Percentiles rank a stretch among this genome's conserved stretches.
Conservation (phyloP, 768 basidiomycete species). For the Lactarius sp. region DNA sequence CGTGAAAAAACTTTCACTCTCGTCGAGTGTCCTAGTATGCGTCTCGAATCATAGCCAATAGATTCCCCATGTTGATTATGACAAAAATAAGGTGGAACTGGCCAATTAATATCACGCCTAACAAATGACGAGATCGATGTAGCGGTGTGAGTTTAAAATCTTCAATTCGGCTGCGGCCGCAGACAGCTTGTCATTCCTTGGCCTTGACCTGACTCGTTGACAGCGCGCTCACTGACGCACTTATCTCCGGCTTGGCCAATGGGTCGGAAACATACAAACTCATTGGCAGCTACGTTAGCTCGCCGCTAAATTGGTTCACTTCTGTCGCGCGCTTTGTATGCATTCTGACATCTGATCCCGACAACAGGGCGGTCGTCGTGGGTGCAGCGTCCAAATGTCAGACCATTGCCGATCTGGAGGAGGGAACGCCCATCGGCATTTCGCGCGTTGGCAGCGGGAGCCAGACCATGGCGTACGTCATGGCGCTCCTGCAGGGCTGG, state of each 20-base stretch:
- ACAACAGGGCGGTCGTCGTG: constrained; percentile 82
- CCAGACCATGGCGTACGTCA: constrained; percentile 94
- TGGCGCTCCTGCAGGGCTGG: constrained; percentile 90
- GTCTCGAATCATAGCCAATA: background rate
- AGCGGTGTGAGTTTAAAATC: constrained; percentile 54
- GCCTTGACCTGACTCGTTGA: background rate
- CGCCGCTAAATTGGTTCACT: constrained; percentile 75
- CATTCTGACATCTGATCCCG: background rate
- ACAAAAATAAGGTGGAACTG: constrained; percentile 65
- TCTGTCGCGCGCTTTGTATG: background rate
- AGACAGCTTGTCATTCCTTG: background rate
- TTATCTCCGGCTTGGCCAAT: constrained; percentile 91
- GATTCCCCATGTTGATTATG: background rate
- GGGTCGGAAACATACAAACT: constrained; percentile 86
- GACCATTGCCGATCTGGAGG: constrained; percentile 67
- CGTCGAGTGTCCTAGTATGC: constrained; percentile 82
- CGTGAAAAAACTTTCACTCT: constrained; percentile 69
- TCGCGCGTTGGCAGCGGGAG: constrained; percentile 86
- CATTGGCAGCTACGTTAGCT: constrained; percentile 86
- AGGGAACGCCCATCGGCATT: constrained; percentile 82
- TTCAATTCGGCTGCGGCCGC: no score
- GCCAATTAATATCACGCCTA: constrained; percentile 73
- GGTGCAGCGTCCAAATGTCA: constrained; percentile 70
- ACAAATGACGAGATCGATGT: constrained; percentile 76
- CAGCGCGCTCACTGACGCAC: constrained; percentile 84